Percentiles rank a stretch among this genome's conserved stretches.
Conservation (phyloP, 805 yeast species). For the Candida pseudoglaebosa region DNA sequence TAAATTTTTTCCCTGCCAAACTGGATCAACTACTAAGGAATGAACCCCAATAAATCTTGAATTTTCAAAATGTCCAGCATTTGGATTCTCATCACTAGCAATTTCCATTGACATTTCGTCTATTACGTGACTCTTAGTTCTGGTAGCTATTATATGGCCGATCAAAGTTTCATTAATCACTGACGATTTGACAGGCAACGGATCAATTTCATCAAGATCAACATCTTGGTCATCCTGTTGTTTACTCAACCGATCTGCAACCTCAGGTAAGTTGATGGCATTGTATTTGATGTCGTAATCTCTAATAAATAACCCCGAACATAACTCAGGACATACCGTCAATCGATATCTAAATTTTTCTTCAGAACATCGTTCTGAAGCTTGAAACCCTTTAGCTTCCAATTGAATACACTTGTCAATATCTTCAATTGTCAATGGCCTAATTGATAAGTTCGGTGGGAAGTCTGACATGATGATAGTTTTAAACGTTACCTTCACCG, state of each 20-base stretch:
- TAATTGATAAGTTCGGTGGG: conserved; percentile 48
- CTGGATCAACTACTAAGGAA: conserved; percentile 71
- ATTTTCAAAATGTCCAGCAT: conserved; percentile 67
- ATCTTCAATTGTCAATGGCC: conserved; percentile 81
- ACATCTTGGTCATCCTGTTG: conserved; percentile 26
- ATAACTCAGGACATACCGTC: conserved; percentile 80
- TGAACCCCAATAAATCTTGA: conserved; percentile 78
- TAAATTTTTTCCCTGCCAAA: conserved; percentile 74
- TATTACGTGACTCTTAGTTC: conserved; percentile 48
- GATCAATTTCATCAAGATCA: conserved; percentile 28
- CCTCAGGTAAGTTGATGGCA: conserved; percentile 39
- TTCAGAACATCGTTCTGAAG: conserved; percentile 61
- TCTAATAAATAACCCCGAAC: conserved; percentile 82
- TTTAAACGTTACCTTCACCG: too few species aligned
- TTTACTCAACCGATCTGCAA: conserved; percentile 30
- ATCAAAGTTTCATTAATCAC: conserved; percentile 61
- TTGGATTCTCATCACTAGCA: conserved; percentile 38
- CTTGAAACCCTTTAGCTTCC: conserved; percentile 69
- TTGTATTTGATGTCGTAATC: conserved; percentile 49
- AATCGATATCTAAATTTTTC: conserved; percentile 67
- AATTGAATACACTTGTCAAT: conserved; percentile 54
- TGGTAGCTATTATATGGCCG: conserved; percentile 81
- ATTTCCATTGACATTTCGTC: conserved; percentile 58
- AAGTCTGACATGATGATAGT: conserved; percentile 37
- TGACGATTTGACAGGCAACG: conserved; percentile 45